Percentiles rank a stretch among this genome's conserved stretches.
phyloP scores from a whole-genome alignment of 345 rosid species.

The Excoecaria cochinchinensis region DNA sequence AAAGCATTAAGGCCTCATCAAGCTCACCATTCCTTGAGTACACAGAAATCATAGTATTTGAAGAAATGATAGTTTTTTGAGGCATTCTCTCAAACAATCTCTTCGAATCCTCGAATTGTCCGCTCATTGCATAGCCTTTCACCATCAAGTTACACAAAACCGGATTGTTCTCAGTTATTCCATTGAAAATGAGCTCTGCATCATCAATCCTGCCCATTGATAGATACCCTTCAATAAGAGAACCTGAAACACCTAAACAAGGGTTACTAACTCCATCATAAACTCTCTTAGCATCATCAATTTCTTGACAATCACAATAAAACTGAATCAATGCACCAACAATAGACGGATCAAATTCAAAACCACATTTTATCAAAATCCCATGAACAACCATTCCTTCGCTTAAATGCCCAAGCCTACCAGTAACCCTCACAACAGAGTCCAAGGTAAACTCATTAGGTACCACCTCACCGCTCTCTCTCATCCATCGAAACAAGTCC shows the following conservation, averaged over 20 bases:
- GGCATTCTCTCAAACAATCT: conserved; percentile 46
- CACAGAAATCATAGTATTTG: conserved; percentile 52
- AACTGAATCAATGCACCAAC: conserved; percentile 47
- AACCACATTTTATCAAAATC: conserved; percentile 48
- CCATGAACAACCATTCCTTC: conserved; percentile 48
- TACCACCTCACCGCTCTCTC: conserved; percentile 34
- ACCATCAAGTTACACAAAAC: conserved; percentile 48
- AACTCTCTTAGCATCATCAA: conserved; percentile 47
- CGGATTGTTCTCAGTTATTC: conserved; percentile 30
- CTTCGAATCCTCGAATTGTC: conserved; percentile 43
- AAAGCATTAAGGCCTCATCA: conserved; percentile 47
- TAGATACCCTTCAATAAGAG: conserved; percentile 39
- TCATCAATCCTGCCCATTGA: conserved; percentile 37
- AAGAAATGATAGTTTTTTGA: conserved; percentile 39
- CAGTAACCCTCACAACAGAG: conserved; percentile 47
- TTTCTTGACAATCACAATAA: conserved; percentile 45
- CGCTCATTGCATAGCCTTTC: conserved; percentile 50
- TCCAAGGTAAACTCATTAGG: conserved; percentile 61
- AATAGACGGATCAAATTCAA: conserved; percentile 42
- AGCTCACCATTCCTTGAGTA: conserved; percentile 50
- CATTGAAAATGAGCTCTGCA: conserved; percentile 42
- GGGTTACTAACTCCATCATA: conserved; percentile 32
- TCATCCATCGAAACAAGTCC: conserved; percentile 45
- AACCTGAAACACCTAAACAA: conserved; percentile 42
- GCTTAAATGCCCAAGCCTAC: conserved; percentile 32